phyloP scores from a whole-genome alignment of 148 eudicot genomes.

The Fagopyrum tataricum region DNA sequence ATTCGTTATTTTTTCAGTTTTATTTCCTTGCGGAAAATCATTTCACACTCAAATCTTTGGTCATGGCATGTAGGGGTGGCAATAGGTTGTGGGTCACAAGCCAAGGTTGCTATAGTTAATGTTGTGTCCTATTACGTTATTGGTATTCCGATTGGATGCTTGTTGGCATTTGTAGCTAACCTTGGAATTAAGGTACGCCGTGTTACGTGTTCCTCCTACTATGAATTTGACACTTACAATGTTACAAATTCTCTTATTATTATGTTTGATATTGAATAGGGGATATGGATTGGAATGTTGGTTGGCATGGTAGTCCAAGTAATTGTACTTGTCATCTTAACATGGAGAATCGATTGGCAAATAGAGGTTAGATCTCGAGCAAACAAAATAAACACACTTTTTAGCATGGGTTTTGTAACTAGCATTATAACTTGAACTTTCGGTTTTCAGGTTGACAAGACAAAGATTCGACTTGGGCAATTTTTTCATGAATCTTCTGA shows the following conservation, averaged over 20 bases:
- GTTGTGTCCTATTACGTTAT: conserved; percentile 26
- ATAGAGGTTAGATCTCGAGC: neutral
- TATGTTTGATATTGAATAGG: neutral
- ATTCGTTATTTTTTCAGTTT: too few species aligned
- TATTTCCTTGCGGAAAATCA: neutral
- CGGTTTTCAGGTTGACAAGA: neutral
- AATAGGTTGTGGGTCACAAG: conserved; percentile 30
- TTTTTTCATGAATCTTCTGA: neutral
- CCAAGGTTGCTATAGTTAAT: conserved; percentile 29
- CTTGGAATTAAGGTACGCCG: conserved; percentile 26
- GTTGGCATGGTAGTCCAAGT: neutral
- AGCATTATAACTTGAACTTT: neutral
- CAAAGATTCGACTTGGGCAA: neutral
- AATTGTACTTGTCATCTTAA: neutral
- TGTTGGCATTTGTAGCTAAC: conserved; percentile 23
- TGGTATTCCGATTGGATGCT: conserved; percentile 29
- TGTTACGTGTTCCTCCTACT: neutral
- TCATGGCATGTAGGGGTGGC: conserved; percentile 28
- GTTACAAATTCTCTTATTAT: too few species aligned
- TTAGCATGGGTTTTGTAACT: too few species aligned
- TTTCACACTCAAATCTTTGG: neutral
- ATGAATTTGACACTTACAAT: too few species aligned
- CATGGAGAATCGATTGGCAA: conserved; percentile 14
- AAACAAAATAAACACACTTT: too few species aligned
- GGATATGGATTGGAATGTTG: conserved; percentile 11